phyloP scores from a whole-genome alignment of 2,329 filamentous ascomycete genomes.

The Ophiostoma montium region DNA sequence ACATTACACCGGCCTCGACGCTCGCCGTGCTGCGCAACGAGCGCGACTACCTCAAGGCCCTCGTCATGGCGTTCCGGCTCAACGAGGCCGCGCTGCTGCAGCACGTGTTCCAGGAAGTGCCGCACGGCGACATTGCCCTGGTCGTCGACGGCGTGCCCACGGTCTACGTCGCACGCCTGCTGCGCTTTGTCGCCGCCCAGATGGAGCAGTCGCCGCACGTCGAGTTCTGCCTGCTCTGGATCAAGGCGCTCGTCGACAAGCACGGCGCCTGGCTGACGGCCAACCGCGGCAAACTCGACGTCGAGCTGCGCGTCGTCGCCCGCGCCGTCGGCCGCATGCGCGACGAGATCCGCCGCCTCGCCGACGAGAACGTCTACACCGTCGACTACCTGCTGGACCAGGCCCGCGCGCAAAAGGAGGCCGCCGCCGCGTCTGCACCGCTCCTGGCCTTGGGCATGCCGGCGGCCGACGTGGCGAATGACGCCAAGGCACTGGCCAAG shows the following conservation, averaged over 20 bases:
- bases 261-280: slow-evolving; percentile 80
- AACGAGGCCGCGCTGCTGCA: slow-evolving; percentile 74
- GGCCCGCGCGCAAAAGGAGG: slow-evolving; percentile 18
- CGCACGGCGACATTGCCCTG: slow-evolving; percentile 57
- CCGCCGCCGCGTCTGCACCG: not conserved
- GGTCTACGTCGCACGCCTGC: slow-evolving; percentile 72
- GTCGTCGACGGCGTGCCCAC: slow-evolving; percentile 67
- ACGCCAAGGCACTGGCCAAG: not conserved
- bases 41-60: slow-evolving; percentile 74
- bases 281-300: slow-evolving; percentile 62
- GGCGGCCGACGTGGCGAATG: not conserved
- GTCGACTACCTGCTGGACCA: slow-evolving; percentile 65
- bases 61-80: slow-evolving; percentile 94
- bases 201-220: slow-evolving; percentile 85
- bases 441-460: not conserved
- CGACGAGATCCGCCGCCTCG: slow-evolving; percentile 66
- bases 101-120: slow-evolving; percentile 73
- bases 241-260: slow-evolving; percentile 65
- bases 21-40: slow-evolving; percentile 52
- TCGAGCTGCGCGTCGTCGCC: slow-evolving; percentile 72
- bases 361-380: slow-evolving; percentile 79
- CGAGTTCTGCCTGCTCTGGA: slow-evolving; percentile 90
- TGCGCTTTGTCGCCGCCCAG: slow-evolving; percentile 78
- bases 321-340: slow-evolving; percentile 69
- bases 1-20: slow-evolving; percentile 78